phyloP scores from a whole-genome alignment of 345 rosid species.

The Syzygium jambos region DNA sequence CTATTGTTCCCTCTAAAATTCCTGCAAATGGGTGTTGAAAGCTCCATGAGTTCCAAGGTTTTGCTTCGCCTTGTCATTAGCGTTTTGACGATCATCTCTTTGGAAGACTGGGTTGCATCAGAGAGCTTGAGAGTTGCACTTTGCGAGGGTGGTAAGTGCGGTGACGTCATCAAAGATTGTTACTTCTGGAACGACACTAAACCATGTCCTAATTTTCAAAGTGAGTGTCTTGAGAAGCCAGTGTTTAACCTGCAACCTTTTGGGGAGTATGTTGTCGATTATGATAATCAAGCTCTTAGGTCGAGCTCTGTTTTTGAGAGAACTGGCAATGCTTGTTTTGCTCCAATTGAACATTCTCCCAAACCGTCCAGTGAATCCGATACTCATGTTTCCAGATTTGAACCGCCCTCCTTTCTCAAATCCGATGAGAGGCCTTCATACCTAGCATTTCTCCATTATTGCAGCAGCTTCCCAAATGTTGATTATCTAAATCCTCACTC shows the following conservation, averaged over 20 bases:
- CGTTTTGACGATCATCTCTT: background rate
- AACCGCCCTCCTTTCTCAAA: background rate
- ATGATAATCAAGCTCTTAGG: accelerated
- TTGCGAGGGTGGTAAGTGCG: accelerated
- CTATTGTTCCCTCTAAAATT: background rate
- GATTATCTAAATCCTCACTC: accelerated
- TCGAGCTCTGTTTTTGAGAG: background rate
- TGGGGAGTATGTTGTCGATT: background rate
- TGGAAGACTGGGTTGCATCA: background rate
- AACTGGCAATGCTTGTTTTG: background rate
- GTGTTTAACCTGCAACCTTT: background rate
- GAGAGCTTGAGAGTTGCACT: accelerated
- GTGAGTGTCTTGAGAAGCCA: background rate
- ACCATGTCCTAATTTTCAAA: background rate
- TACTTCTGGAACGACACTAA: accelerated
- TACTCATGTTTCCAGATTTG: too few species aligned
- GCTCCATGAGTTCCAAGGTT: background rate
- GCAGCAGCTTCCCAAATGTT: accelerated
- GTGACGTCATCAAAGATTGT: background rate
- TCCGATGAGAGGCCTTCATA: accelerated
- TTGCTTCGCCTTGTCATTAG: background rate
- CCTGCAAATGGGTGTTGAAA: background rate
- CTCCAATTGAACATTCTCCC: accelerated
- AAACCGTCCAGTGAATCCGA: accelerated
- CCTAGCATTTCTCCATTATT: background rate